Percentiles rank a stretch among this genome's conserved stretches.
Evolutionary conservation across 2,329 filamentous ascomycete genomes (phyloP).

Genomic region (Fusarium sambucinum): DNA sequence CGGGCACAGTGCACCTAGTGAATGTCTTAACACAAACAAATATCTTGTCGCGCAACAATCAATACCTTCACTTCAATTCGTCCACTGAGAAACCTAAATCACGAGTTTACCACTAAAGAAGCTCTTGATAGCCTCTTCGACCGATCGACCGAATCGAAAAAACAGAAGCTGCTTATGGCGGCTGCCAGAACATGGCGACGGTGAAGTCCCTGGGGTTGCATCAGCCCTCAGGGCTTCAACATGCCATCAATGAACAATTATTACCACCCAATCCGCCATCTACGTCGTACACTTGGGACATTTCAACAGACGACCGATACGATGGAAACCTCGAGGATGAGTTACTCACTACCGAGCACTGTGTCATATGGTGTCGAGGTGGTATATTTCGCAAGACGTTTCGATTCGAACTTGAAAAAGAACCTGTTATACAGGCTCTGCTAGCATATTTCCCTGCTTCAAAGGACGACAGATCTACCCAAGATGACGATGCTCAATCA

Average conservation of each 20-base stretch:
- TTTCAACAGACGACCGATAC: slow-evolving; percentile 58
- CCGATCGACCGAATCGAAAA: slow-evolving; percentile 1
- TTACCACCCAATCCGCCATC: slow-evolving; percentile 75
- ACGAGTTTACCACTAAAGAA: slow-evolving; percentile 2
- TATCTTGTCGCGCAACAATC: slow-evolving; percentile 37
- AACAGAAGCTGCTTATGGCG: slow-evolving; percentile 50
- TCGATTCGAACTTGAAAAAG: slow-evolving; percentile 87
- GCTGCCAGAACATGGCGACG: slow-evolving; percentile 76
- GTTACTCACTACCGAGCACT: slow-evolving; percentile 77
- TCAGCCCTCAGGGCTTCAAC: slow-evolving; percentile 83
- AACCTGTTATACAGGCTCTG: slow-evolving; percentile 86
- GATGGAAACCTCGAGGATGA: slow-evolving; percentile 75
- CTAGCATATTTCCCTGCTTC: slow-evolving; percentile 82
- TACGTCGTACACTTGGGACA: slow-evolving; percentile 81
- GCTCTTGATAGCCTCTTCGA: slow-evolving; percentile 1
- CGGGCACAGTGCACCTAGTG: slow-evolving; percentile 28
- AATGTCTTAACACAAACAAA: slow-evolving; percentile 29
- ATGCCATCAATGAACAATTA: slow-evolving; percentile 84
- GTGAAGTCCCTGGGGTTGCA: slow-evolving; percentile 93
- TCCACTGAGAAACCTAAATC: neutral
- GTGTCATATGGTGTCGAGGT: slow-evolving; percentile 90
- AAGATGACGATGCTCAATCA: slow-evolving; percentile 16
- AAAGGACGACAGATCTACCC: slow-evolving; percentile 51
- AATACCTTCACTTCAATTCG: slow-evolving; percentile 12
- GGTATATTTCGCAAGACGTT: slow-evolving; percentile 87